These are phyloP conservation scores for Sequoia sempervirens DNA, from an alignment of 75 land plant genomes.

Conservation along the genomic window DNA sequence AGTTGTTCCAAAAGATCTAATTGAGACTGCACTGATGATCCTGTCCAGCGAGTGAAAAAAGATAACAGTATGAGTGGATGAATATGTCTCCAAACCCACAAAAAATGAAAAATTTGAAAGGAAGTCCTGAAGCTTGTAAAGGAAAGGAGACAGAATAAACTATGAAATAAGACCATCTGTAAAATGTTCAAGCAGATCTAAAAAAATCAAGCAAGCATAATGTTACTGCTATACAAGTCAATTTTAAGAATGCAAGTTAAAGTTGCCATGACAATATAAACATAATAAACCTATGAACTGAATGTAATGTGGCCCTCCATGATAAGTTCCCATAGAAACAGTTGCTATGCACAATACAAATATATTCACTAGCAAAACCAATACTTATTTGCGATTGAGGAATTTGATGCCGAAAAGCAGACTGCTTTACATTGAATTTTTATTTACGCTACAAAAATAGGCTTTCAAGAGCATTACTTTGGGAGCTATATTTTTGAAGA, in stretches of 20 bases:
- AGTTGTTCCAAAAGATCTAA: constrained; percentile 79
- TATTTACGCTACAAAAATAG: background rate
- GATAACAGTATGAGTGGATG: background rate
- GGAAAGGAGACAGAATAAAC: background rate
- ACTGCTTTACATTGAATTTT: background rate
- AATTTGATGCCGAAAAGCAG: no score
- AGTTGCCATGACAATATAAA: background rate
- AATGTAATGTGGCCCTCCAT: background rate
- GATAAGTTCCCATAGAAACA: background rate
- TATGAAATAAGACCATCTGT: background rate
- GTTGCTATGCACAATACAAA: no score
- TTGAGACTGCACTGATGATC: constrained; percentile 53
- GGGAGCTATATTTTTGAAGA: no score
- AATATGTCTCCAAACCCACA: background rate
- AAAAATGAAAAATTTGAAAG: background rate
- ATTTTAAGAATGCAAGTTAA: background rate
- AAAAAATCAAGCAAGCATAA: background rate
- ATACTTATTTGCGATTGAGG: background rate
- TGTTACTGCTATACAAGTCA: background rate
- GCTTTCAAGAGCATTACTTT: background rate
- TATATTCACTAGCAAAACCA: background rate
- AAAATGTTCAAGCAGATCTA: background rate
- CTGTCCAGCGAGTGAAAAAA: background rate
- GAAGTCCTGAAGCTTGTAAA: background rate
- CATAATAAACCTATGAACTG: no score